A percentile compares a stretch with the other conserved stretches of the same genome.
phyloP scores from a whole-genome alignment of 495 filamentous ascomycete species.

The Aspergillus baeticus region DNA sequence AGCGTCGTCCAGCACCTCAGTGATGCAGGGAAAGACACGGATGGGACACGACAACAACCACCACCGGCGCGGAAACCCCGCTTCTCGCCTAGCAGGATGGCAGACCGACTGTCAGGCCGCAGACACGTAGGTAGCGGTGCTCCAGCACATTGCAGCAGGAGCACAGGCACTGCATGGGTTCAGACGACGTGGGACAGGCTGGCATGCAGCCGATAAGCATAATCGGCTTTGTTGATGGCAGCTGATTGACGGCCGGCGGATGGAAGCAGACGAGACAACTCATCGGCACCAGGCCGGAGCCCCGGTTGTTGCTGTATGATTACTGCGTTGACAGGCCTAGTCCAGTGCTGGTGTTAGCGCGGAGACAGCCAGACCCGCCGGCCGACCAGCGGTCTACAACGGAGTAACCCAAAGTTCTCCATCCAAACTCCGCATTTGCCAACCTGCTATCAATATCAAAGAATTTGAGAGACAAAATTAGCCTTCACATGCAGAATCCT shows the following conservation, averaged over 20 bases:
- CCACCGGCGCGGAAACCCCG: conserved; percentile 1
- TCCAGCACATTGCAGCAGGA: conserved; percentile 13
- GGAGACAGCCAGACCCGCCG: too few relatives aligned
- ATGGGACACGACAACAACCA: conserved; percentile 12
- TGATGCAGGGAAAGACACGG: conserved; percentile 16
- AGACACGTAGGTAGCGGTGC: conserved; percentile 13
- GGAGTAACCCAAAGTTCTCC: too few relatives aligned
- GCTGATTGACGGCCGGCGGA: conserved; percentile 9
- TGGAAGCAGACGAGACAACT: conserved; percentile 1
- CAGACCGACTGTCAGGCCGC: conserved; percentile 5
- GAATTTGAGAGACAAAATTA: not conserved
- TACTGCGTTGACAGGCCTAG: not conserved
- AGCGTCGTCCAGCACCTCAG: not conserved
- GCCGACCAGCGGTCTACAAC: not conserved
- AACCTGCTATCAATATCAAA: not conserved
- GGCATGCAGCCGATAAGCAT: conserved; percentile 16
- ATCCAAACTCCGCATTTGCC: not conserved
- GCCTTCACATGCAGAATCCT: not conserved
- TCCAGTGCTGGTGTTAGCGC: not conserved
- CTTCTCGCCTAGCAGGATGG: conserved; percentile 5
- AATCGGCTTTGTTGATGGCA: conserved; percentile 5
- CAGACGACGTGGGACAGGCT: conserved; percentile 5
- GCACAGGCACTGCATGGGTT: conserved; percentile 13
- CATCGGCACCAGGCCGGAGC: too few relatives aligned
- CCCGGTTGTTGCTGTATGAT: not conserved